phyloP scores from a whole-genome alignment of 192 early-diverging fungal species.

The Coemansia pectinata region DNA sequence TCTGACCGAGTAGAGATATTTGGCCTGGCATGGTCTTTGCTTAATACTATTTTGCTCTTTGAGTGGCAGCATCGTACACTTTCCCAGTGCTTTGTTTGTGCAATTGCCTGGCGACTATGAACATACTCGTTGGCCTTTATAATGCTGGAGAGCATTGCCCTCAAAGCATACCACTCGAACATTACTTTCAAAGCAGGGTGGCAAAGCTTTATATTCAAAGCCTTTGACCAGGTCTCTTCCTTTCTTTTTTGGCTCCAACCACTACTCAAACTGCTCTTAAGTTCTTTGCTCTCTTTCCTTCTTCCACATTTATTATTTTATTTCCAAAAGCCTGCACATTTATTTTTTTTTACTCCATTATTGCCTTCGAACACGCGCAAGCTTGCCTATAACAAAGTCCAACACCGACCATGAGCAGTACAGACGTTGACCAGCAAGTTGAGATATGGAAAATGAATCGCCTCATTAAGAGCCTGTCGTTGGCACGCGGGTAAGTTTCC shows the following conservation, averaged over 20 bases:
- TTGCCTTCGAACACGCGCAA: not conserved
- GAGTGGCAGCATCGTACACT: not conserved
- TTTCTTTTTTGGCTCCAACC: not conserved
- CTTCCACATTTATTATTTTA: constrained; percentile 3
- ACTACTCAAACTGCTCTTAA: not conserved
- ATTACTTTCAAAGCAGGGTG: not conserved
- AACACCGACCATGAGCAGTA: constrained; percentile 9
- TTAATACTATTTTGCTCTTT: not conserved
- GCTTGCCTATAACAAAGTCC: not conserved
- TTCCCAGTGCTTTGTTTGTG: not conserved
- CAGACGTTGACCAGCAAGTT: constrained; percentile 71
- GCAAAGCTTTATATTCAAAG: not conserved
- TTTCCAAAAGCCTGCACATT: constrained; percentile 1
- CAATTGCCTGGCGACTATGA: not conserved
- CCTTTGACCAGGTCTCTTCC: not conserved
- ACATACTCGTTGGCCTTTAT: not conserved
- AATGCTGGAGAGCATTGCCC: not conserved
- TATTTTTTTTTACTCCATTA: not conserved
- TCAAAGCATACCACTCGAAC: not conserved
- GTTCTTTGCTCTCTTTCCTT: not conserved
- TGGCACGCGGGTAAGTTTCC: constrained; percentile 74
- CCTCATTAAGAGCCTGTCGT: constrained; percentile 88
- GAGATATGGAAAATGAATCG: constrained; percentile 95
- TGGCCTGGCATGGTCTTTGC: not conserved
- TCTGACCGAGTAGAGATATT: not conserved